These are phyloP conservation scores for Tolypocladium inflatum DNA, from an alignment of 2,329 filamentous ascomycete genomes.

Conservation along the genomic window DNA sequence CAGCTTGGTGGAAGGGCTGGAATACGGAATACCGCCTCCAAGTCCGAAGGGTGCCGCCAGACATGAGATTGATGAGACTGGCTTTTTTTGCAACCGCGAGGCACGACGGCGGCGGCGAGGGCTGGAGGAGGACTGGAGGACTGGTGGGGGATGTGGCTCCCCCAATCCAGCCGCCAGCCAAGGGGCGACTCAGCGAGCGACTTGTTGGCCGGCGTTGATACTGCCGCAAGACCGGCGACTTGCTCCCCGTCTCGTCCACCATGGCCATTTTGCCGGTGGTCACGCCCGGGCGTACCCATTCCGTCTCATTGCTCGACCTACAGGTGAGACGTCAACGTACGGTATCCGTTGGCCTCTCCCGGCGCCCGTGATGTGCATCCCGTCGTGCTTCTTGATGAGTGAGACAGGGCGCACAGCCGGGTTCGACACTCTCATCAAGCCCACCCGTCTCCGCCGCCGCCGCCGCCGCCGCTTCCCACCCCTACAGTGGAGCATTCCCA, in stretches of 20 bases:
- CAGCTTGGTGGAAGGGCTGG: background rate
- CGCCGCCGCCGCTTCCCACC: background rate
- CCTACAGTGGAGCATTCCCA: background rate
- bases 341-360: background rate
- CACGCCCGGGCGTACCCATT: background rate
- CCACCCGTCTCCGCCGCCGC: background rate
- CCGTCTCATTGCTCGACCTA: background rate
- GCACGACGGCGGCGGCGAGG: background rate
- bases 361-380: background rate
- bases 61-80: background rate
- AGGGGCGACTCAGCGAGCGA: background rate
- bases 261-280: background rate
- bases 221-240: background rate
- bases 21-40: background rate
- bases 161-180: background rate
- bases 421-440: background rate
- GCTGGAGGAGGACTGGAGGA: background rate
- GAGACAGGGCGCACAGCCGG: background rate
- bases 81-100: background rate
- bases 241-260: background rate
- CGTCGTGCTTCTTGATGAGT: background rate
- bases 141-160: background rate
- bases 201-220: background rate
- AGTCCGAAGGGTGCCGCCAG: background rate
- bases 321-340: background rate